Evolutionary conservation across 2,329 filamentous ascomycete species (phyloP).

Genomic region (Aspergillus texensis): DNA sequence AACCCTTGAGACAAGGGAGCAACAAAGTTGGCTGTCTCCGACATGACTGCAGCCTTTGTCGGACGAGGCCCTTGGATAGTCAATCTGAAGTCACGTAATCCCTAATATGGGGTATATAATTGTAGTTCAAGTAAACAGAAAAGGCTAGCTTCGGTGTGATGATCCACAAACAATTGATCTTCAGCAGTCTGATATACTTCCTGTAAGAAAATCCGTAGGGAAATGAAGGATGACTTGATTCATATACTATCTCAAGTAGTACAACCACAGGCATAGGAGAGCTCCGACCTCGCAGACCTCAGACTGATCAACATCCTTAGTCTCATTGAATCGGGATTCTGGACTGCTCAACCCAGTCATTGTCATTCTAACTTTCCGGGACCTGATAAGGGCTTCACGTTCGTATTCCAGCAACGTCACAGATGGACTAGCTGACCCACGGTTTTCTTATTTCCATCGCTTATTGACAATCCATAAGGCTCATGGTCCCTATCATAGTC

Average conservation of each 20-base stretch:
- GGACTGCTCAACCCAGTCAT: neutral
- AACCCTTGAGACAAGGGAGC: conserved; percentile 58
- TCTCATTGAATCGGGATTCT: conserved; percentile 1
- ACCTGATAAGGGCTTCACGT: conserved; percentile 5
- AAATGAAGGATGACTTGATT: neutral
- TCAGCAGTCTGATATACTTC: neutral
- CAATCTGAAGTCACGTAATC: neutral
- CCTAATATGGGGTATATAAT: neutral
- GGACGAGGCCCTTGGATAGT: neutral
- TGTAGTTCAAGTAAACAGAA: neutral
- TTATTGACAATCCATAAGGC: conserved; percentile 4
- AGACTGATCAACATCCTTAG: conserved; percentile 9
- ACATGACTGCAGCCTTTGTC: conserved; percentile 21
- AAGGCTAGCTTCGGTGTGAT: neutral
- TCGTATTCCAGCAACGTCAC: neutral
- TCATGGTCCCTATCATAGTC: neutral
- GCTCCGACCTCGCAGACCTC: conserved; percentile 25
- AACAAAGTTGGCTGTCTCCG: conserved; percentile 30
- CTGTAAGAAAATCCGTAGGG: neutral
- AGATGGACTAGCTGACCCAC: neutral
- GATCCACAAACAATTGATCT: too few species aligned
- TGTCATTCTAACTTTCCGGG: neutral
- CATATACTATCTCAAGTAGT: neutral
- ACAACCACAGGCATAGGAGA: neutral
- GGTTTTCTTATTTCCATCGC: neutral